Evolutionary conservation across 1,284 basidiomycete genomes (phyloP), one percentile per base, ranked within the genome.

Genomic region (Marasmius sp.): DNA sequence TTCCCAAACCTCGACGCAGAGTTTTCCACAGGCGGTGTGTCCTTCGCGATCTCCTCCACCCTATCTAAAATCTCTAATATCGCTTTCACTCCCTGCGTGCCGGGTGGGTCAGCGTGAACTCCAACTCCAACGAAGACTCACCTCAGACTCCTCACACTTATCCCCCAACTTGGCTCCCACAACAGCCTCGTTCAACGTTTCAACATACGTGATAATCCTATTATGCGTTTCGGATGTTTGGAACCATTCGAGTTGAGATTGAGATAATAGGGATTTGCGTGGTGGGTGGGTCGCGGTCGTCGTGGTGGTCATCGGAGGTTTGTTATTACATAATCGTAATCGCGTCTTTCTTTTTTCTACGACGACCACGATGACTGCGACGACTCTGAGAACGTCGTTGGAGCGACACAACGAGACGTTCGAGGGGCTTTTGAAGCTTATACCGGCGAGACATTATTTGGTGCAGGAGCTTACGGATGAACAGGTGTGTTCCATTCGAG

Each of bases 1-100:
- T 99, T 99, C 2, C 97, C 97, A 70, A 99, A 99, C 33, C 97
- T 81, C 50, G 95, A 98, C 0, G 89, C 88, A 64, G 91, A 87
- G 72, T 98, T 98, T 67, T 96, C 91, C 22, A 97, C 88, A 0
- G 96, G 89, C 3, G 97, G 97, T 0, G 87, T 95, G 1, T 79
- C 80, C 39, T 81, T 79, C 1, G 87, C 92, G 37, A 91, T 78
- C 47, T 79, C 70, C 71, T 93, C 86, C 10, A 97, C 84, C n/a
- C 76, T 72, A 53, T 90, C 84, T 3, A 97, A 79, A 1, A 95
- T 74, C 1, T 71, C 68, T 14, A 97, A 70, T 7, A 95, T 75
- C 6, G 85, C 80, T 57, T 74, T 67, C 6, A 93, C 82, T 18
- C 83, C 86, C 92, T 96, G n/a, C n/a, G n/a, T n/a, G n/a, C n/a